Evolutionary conservation across 2,329 filamentous ascomycete genomes (phyloP).

Genomic region (Blastomyces emzantsi): DNA sequence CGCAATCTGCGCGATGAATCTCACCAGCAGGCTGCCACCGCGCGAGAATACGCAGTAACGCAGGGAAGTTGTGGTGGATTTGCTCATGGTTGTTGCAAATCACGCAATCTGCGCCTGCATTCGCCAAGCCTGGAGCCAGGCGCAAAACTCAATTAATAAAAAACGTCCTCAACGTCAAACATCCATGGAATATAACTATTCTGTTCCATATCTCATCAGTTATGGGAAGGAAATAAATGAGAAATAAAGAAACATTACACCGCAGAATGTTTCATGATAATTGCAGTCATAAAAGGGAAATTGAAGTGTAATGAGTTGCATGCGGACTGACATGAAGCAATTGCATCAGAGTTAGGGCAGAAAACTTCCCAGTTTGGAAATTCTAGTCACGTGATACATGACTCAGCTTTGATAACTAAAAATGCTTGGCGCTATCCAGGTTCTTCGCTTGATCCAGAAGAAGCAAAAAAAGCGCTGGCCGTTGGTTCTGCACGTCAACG

Average conservation of each 20-base stretch:
- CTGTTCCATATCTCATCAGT: not conserved
- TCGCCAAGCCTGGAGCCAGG: not conserved
- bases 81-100: slow-evolving; percentile 26
- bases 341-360: not conserved
- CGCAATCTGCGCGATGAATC: not conserved
- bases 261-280: not conserved
- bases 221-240: too few relatives aligned
- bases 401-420: not conserved
- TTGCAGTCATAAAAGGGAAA: not conserved
- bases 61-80: slow-evolving; percentile 23
- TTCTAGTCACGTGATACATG: not conserved
- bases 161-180: too few relatives aligned
- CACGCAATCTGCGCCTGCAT: slow-evolving; percentile 33
- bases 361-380: not conserved
- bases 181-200: too few relatives aligned
- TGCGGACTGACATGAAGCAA: not conserved
- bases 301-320: not conserved
- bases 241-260: not conserved
- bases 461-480: too few relatives aligned
- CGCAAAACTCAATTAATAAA: not conserved
- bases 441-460: too few relatives aligned
- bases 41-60: slow-evolving; percentile 20
- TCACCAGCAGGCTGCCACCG: not conserved
- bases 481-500: too few relatives aligned
- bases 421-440: not conserved